Base-by-base conservation (phyloP, 208 protist species). In the Leishmania braziliensis region DNA sequence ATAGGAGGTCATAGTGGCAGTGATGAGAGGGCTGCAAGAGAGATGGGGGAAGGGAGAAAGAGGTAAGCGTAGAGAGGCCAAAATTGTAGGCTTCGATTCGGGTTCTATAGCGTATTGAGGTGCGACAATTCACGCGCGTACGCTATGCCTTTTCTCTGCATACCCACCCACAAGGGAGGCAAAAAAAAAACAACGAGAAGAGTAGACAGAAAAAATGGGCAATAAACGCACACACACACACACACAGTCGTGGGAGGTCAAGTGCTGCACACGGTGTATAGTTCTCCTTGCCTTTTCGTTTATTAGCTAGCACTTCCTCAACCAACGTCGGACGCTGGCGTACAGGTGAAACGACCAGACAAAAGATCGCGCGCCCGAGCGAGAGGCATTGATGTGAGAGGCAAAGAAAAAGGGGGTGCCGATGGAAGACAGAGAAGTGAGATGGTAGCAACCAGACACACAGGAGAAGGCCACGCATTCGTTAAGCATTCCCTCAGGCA, bases 1-100 rank as follows among this genome's bases (percentile, higher is more conserved):
- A 39, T 95, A 94, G 20, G 92, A 94, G 0, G 85, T 86, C 91
- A 96, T 95, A 18, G n/a, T n/a, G 14, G 3, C 26, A 29, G 36
- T 39, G 29, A 16, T 29, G 14, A 39, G 62, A 66, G 62, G 62
- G 62, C 3, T 66, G 68, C 39, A 5, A 71, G 33, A 71, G 18
- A 72, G 4, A 46, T 46, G 43, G 43, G 43, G 43, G 3, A 46
- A 46, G 43, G 43, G 43, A 0, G 33, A 72, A 29, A 46, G n/a
- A 51, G 5, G 2, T 10, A 18, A 72, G 48, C 12, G 26, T 36
- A 39, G 23, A n/a, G 46, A 74, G 5, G 56, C 70, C 36, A 29
- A 50, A 16, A 39, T 43, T 8, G 2, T 48, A 73, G 39, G 33
- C 26, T 29, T 36, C 29, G 6, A 66, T 39, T 36, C 29, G 10